phyloP scores from a whole-genome alignment of 345 rosid genomes.

The Geranium brycei region DNA sequence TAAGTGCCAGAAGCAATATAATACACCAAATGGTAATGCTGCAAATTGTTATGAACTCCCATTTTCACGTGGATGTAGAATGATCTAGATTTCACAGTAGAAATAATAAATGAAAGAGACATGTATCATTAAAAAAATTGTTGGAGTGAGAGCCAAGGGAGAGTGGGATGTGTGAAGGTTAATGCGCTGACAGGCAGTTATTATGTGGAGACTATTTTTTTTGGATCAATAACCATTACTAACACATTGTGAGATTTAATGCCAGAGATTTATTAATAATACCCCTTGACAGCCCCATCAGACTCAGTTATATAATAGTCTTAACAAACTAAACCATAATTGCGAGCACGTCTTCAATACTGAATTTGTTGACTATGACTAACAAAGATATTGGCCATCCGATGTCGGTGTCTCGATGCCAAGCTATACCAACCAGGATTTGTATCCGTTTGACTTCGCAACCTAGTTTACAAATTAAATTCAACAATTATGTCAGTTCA shows the following conservation, averaged over 20 bases:
- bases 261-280: not conserved
- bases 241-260: not conserved
- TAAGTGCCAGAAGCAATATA: no score
- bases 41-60: not conserved
- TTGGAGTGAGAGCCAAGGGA: not conserved
- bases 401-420: not conserved
- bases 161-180: not conserved
- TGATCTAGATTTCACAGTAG: not conserved
- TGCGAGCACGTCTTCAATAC: no score
- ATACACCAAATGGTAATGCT: no score
- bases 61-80: not conserved
- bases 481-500: no score
- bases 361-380: no score
- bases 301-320: not conserved
- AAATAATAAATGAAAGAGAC: not conserved
- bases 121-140: not conserved
- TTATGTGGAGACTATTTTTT: no score
- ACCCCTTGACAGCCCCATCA: not conserved
- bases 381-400: not conserved
- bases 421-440: no score
- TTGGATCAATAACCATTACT: not conserved
- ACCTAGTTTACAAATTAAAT: not conserved
- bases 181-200: not conserved
- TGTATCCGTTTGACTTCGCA: not conserved
- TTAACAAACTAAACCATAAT: no score